Conservation (phyloP, 208 protist species). For the Crithidia brevicula region DNA sequence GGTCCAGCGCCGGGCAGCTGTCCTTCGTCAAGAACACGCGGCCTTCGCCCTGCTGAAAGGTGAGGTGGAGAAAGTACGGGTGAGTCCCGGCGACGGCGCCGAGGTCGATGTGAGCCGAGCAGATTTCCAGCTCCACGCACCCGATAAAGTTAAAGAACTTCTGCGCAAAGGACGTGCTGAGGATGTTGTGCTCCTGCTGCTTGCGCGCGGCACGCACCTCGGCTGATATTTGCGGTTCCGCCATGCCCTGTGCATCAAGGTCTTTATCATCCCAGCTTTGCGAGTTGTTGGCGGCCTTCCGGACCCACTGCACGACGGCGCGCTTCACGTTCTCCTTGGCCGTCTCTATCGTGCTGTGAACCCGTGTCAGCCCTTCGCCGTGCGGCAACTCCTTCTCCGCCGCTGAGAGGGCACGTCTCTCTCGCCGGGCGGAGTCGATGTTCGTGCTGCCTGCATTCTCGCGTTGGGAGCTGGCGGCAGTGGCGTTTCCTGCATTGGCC, state of each 20-base stretch:
- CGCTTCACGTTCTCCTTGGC: slow-evolving; percentile 14
- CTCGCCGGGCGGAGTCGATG: neutral
- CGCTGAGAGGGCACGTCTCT: neutral
- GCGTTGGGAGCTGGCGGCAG: neutral
- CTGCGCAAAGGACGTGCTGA: slow-evolving; percentile 51
- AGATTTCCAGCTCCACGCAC: slow-evolving; percentile 80
- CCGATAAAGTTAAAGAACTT: slow-evolving; percentile 80
- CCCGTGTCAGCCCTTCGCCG: neutral
- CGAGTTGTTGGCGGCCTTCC: slow-evolving; percentile 24
- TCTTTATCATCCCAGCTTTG: slow-evolving; percentile 17
- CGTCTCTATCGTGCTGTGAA: slow-evolving; percentile 7
- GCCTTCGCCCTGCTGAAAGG: slow-evolving; percentile 72
- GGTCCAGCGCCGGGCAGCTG: slow-evolving; percentile 62
- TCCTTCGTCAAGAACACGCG: slow-evolving; percentile 65
- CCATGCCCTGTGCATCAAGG: slow-evolving; percentile 25
- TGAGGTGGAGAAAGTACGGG: slow-evolving; percentile 82
- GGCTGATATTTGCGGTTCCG: slow-evolving; percentile 22
- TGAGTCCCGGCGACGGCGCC: slow-evolving; percentile 60
- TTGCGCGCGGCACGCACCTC: slow-evolving; percentile 41
- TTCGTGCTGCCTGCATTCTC: slow-evolving; percentile 20
- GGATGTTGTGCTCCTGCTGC: slow-evolving; percentile 51
- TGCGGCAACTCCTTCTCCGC: neutral
- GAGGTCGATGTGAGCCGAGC: slow-evolving; percentile 69
- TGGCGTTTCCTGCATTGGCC: neutral
- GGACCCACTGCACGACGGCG: slow-evolving; percentile 4